Base-by-base conservation (phyloP, 2,329 filamentous ascomycete species). In the Parastagonospora nodorum region DNA sequence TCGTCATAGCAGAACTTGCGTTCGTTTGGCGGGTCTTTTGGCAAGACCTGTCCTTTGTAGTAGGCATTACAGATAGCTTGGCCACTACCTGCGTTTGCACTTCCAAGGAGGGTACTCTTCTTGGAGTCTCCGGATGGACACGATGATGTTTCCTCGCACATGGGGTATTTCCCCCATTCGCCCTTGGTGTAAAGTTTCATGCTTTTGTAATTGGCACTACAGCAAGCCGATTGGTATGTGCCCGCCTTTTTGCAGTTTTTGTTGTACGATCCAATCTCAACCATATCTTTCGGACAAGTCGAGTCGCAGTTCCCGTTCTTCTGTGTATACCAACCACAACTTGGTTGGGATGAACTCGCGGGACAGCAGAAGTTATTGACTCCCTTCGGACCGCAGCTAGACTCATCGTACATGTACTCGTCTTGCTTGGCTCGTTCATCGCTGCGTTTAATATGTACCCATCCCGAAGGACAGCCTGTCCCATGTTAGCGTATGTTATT, bases 1-100 rank as follows among this genome's bases (percentile, higher is more conserved):
- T 14, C 19, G 27, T 53, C 40, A 14, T 46, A 48, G 19, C 50
- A 53, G 40, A 36, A 53, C 28, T 53, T 53, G 8, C 45, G 45
- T 43, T 53, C 28, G 2, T 45, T 29, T 9, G 40, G 46, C 24
- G 40, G 40, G 32, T 38, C 46, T 40, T 42, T 48, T 32, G 36
- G 38, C n/a, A 40, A 19, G 19, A 46, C 19, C 1, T 46, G 48
- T 37, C 48, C 37, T 16, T 42, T 37, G 16, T 42, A 50, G 24
- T 44, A 44, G 14, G 46, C 48, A 27, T 45, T 50, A 15, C 42
- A 50, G 31, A 46, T 16, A 19, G 42, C 37, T 14, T 38, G 36
- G 2, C 42, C 48, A 15, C 37, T 42, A 2, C 48, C 48, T 42
- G 36, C 28, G 33, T 36, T 38, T 46, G 42, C 28, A 1, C 5